Base-by-base conservation (phyloP, 2,329 filamentous ascomycete genomes). In the Hawksworthiomyces lignivorus region DNA sequence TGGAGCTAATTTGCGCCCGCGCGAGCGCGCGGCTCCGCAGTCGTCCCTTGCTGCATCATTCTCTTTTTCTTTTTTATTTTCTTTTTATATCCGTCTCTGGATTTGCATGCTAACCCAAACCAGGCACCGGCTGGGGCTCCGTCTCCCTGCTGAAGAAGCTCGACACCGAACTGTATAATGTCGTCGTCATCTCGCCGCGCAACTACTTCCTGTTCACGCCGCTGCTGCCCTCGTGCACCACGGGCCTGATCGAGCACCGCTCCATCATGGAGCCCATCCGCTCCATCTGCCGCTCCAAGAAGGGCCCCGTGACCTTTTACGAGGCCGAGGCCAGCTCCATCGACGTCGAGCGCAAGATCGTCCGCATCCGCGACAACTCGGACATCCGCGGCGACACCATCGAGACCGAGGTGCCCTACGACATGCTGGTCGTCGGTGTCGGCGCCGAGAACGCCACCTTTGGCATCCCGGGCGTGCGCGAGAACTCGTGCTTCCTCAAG, bases 191-290 rank as follows among this genome's bases (percentile, higher is more conserved):
- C 63, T 97, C 92, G 37, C 92, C 92, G 41, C 87, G 92, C 62
- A 98, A 98, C 72, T 98, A 95, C 78, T 98, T 98, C 81, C 83
- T 98, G 54, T 98, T 98, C 76, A 98, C 92, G 22, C 92, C 92
- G 47, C 80, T 98, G 46, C 79, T 98, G 48, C 92, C 92, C 51
- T 97, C 90, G 60, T 98, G 92, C 69, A 97, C 92, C 39, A 96
- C 90, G 52, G 92, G 92, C 57, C 84, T 87, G 55, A 92, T 98
- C 64, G 92, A 98, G 75, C 92, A 97, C 72, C 87, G 92, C 62
- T 97, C 89, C 60, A 98, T 98, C 67, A 98, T 98, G 92, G 92
- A 98, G 72, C 92, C 92, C 44, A 84, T 98, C 56, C 87, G 92
- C 61, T 87, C 92, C 62, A 95, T 98, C 63, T 77, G 95, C 54